A percentile compares a stretch with the other conserved stretches of the same genome.
Conservation (phyloP, 2,329 filamentous ascomycete species). For the Colletotrichum sansevieriae region DNA sequence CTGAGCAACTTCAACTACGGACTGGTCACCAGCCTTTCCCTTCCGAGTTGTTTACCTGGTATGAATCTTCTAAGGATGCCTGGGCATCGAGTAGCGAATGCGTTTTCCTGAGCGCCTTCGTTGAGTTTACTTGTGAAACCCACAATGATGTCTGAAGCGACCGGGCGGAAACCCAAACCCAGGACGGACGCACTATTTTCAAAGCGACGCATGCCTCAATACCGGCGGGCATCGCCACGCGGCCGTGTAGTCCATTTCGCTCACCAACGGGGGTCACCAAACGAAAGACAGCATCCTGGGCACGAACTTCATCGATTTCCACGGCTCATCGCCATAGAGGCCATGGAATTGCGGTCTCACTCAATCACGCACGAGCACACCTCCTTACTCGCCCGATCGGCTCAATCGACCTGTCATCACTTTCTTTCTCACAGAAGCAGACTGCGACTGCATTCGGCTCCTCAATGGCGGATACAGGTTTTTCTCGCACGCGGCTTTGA, state of each 20-base stretch:
- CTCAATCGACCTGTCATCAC: neutral
- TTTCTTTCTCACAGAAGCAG: slow-evolving; percentile 6
- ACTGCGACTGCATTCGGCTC: neutral
- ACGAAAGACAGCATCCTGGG: slow-evolving; percentile 6
- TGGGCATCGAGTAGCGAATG: slow-evolving; percentile 17
- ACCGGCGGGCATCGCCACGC: slow-evolving; percentile 27
- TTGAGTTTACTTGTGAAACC: slow-evolving; percentile 4
- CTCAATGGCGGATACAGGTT: neutral
- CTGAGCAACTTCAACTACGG: too few species aligned
- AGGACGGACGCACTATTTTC: slow-evolving; percentile 28
- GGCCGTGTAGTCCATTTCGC: slow-evolving; percentile 7
- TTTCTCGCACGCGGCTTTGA: too few species aligned
- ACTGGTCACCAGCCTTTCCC: too few species aligned
- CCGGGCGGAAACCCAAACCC: slow-evolving; percentile 9
- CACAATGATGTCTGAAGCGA: slow-evolving; percentile 14
- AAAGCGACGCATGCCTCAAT: slow-evolving; percentile 25
- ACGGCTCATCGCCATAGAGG: slow-evolving; percentile 4
- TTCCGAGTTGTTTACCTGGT: neutral
- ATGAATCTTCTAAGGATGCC: neutral
- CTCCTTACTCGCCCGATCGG: slow-evolving; percentile 15
- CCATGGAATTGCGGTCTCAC: slow-evolving; percentile 8
- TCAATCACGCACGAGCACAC: neutral
- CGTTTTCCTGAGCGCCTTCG: slow-evolving; percentile 3
- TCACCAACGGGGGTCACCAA: slow-evolving; percentile 3
- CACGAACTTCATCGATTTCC: slow-evolving; percentile 10